Base-by-base conservation (phyloP, 106 monocot species). In the Posidonia australis region DNA sequence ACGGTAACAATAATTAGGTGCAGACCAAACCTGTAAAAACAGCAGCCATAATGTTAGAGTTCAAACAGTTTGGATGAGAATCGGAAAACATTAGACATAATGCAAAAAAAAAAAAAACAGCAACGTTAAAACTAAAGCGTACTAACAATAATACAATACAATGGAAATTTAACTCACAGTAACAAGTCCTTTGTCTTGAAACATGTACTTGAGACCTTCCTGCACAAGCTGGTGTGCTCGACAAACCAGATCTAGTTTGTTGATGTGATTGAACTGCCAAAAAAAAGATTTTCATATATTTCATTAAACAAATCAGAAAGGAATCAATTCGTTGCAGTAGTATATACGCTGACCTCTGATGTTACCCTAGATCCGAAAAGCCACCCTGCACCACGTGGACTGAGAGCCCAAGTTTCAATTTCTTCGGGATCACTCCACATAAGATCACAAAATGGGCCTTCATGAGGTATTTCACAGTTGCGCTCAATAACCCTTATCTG, bases 401-500 rank as follows among this genome's bases (percentile, higher is more conserved):
- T 90, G 21, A 94, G 84, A 58, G 94, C 94, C 94, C 89, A 94
- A 18, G 94, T 90, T 30, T 90, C 94, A 32, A 94, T 94, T 72
- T 94, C 94, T 59, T 94, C 94, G 42, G 94, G 94, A 62, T 94
- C 94, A 72, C 94, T 94, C 94, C 94, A 94, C 86, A 90, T 94
- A 25, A 94, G 81, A 82, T 94, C 94, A 62, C 94, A 94, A 54
- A 94, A 94, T 10, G 94, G 94, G 11, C 94, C 94, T 70, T 94
- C 94, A 58, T 94, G 94, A 32, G 94, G 94, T 75, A 94, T 94
- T 75, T 94, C 94, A 70, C 94, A 94, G 46, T 94, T 90, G 53
- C 90, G 77, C 47, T 90, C 94, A 74, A 94, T 82, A 49, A 88
- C 81, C 52, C 94, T 77, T 46, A 94, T 94, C 94, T 94, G 74